A percentile compares a stretch with the other conserved stretches of the same genome.
Conservation (phyloP, 1,139 yeast species). For the Candida glucosophila region DNA sequence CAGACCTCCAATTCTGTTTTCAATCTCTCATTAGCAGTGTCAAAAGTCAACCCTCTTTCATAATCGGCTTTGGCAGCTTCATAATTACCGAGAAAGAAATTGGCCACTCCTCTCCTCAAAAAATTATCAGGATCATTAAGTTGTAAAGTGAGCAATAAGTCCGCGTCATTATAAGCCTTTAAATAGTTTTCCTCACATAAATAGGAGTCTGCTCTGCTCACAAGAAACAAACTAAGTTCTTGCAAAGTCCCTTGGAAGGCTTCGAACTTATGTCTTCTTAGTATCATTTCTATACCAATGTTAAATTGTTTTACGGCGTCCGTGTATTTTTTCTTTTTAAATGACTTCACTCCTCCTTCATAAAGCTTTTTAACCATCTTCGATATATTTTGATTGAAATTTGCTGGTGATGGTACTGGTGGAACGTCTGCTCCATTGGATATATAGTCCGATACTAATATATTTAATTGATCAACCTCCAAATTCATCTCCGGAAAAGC, state of each 20-base stretch:
- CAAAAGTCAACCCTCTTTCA: conserved; percentile 68
- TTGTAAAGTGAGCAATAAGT: conserved; percentile 56
- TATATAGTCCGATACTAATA: conserved; percentile 51
- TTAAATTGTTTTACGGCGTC: conserved; percentile 72
- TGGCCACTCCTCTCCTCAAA: conserved; percentile 72
- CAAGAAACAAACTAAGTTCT: conserved; percentile 64
- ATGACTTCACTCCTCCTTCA: conserved; percentile 59
- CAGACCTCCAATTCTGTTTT: conserved; percentile 35
- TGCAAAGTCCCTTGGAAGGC: conserved; percentile 71
- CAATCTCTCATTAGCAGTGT: conserved; percentile 41
- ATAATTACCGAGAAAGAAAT: conserved; percentile 59
- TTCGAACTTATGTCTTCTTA: conserved; percentile 80
- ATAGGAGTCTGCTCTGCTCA: conserved; percentile 79
- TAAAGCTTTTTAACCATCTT: conserved; percentile 66
- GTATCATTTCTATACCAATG: conserved; percentile 75
- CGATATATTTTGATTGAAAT: conserved; percentile 49
- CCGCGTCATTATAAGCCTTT: conserved; percentile 77
- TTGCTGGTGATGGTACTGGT: conserved; percentile 50
- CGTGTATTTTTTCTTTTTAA: conserved; percentile 50
- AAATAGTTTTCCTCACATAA: conserved; percentile 55
- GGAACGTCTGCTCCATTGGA: conserved; percentile 59
- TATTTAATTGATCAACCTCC: conserved; percentile 58
- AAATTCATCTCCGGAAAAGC: conserved; percentile 24
- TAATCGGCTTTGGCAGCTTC: conserved; percentile 68
- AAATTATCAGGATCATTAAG: conserved; percentile 71